Evolutionary conservation across 164 flowering plant species (phyloP).

Genomic region (Vitis rotundifolia): DNA sequence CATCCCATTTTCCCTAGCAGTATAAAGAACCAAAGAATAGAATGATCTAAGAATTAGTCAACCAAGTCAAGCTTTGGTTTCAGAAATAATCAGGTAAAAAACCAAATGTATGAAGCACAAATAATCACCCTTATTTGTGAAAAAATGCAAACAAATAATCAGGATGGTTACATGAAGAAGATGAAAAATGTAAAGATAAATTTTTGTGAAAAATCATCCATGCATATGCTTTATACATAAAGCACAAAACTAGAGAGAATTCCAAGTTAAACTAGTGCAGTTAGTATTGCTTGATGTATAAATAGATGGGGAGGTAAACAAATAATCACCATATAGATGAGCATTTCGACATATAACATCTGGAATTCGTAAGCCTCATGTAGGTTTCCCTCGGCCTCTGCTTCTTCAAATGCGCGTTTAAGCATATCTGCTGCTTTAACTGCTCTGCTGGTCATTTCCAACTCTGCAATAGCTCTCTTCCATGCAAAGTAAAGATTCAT

Average conservation of each 20-base stretch:
- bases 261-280: not conserved
- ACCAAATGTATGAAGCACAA: too few species aligned
- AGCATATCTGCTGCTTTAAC: slow-evolving; percentile 15
- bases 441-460: slow-evolving; percentile 45
- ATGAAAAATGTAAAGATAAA: too few species aligned
- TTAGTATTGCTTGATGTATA: not conserved
- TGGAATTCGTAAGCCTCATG: slow-evolving; percentile 42
- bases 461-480: slow-evolving; percentile 21
- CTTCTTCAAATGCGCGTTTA: slow-evolving; percentile 8
- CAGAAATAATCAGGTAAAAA: too few species aligned
- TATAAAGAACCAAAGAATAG: not conserved
- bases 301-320: not conserved
- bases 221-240: too few species aligned
- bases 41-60: too few species aligned
- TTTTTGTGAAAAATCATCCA: too few species aligned
- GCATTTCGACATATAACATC: slow-evolving; percentile 43
- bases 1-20: slow-evolving; percentile 27
- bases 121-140: too few species aligned
- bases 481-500: not conserved
- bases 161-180: too few species aligned
- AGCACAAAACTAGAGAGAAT: too few species aligned
- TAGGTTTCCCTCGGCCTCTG: not conserved
- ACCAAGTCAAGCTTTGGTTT: not conserved
- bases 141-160: too few species aligned
- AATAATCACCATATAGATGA: slow-evolving; percentile 35